Conservation (phyloP, 148 eudicot genomes). For the Silene latifolia region DNA sequence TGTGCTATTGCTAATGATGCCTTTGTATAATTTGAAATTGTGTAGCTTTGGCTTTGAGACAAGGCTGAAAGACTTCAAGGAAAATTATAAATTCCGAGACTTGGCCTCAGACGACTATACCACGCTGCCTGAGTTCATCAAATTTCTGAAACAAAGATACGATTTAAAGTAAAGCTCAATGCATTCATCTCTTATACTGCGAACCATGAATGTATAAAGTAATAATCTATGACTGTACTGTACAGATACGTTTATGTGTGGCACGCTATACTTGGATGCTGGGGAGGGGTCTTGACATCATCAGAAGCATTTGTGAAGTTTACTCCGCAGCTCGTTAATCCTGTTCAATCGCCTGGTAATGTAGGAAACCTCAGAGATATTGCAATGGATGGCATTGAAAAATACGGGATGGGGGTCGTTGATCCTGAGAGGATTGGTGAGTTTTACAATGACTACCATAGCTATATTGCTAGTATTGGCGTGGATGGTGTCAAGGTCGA, state of each 20-base stretch:
- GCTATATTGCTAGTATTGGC: conserved; percentile 31
- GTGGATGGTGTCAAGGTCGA: conserved; percentile 21
- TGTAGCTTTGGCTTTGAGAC: conserved; percentile 39
- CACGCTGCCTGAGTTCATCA: conserved; percentile 50
- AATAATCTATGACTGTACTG: background rate
- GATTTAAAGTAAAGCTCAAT: conserved; percentile 34
- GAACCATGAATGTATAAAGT: background rate
- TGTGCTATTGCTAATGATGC: background rate
- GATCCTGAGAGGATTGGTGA: conserved; percentile 55
- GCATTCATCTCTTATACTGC: background rate
- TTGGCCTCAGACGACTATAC: conserved; percentile 32
- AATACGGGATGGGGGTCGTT: conserved; percentile 73
- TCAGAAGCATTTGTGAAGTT: conserved; percentile 44
- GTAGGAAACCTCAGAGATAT: conserved; percentile 56
- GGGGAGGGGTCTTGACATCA: conserved; percentile 60
- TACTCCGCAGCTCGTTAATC: conserved; percentile 40
- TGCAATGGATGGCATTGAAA: conserved; percentile 78
- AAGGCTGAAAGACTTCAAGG: conserved; percentile 42
- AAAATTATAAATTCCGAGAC: conserved; percentile 46
- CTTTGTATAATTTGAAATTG: background rate
- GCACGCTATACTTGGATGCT: conserved; percentile 61
- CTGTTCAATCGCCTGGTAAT: conserved; percentile 56
- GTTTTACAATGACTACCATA: conserved; percentile 41
- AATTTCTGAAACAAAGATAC: conserved; percentile 43
- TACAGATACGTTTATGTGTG: conserved; percentile 51